Conservation (phyloP, 1,139 yeast genomes). For the Pichia sp. region DNA sequence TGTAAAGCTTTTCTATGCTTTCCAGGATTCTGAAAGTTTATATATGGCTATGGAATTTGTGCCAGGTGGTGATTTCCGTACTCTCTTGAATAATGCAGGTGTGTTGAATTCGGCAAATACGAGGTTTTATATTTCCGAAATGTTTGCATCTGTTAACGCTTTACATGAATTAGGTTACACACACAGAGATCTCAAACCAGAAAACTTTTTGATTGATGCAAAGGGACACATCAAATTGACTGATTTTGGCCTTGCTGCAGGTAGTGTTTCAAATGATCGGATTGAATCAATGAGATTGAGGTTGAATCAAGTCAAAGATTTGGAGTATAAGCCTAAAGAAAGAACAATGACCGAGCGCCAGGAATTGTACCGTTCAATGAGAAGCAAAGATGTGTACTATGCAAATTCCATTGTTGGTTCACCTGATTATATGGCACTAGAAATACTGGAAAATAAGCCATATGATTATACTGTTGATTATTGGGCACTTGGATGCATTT, state of each 20-base stretch:
- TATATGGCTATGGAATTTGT: constrained; percentile 98
- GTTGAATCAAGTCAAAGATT: constrained; percentile 71
- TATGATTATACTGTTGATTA: constrained; percentile 96
- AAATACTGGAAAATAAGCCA: constrained; percentile 87
- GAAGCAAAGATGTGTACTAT: constrained; percentile 58
- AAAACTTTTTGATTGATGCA: constrained; percentile 88
- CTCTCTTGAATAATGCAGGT: constrained; percentile 87
- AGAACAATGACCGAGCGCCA: constrained; percentile 84
- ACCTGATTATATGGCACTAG: constrained; percentile 98
- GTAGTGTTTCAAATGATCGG: constrained; percentile 86
- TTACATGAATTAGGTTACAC: constrained; percentile 93
- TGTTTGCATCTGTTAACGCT: constrained; percentile 92
- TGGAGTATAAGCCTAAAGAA: constrained; percentile 64
- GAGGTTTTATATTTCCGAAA: constrained; percentile 87
- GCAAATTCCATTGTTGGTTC: constrained; percentile 97
- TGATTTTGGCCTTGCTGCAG: constrained; percentile 96
- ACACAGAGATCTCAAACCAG: constrained; percentile 96
- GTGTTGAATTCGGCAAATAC: constrained; percentile 92
- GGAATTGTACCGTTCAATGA: constrained; percentile 67
- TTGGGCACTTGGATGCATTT: constrained; percentile 96
- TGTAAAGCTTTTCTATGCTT: constrained; percentile 86
- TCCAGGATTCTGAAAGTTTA: constrained; percentile 86
- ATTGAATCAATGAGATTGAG: constrained; percentile 89
- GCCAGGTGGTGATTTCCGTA: constrained; percentile 98
- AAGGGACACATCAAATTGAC: constrained; percentile 95